Evolutionary conservation across 2,329 filamentous ascomycete genomes (phyloP).

Genomic region (Arthroderma sp.): DNA sequence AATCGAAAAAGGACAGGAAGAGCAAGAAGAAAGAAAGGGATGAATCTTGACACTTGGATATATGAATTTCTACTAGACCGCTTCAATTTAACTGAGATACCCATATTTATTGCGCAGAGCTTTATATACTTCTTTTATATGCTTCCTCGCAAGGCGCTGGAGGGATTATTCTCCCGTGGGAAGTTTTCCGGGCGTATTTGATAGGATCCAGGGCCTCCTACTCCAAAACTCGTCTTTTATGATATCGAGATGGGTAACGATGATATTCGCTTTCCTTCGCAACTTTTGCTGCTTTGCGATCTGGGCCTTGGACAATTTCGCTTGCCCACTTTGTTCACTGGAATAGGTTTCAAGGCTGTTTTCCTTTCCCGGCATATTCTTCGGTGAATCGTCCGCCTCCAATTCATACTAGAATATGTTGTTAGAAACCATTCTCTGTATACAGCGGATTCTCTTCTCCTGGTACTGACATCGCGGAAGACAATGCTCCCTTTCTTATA

Average conservation of each 20-base stretch:
- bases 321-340: conserved; percentile 20
- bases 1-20: conserved; percentile 24
- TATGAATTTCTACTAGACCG: too few species aligned
- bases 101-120: too few species aligned
- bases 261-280: conserved; percentile 64
- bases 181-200: conserved; percentile 57
- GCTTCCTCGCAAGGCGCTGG: too few species aligned
- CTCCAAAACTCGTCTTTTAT: conserved; percentile 95
- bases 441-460: too few species aligned
- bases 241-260: conserved; percentile 78
- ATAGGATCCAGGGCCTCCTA: conserved; percentile 68
- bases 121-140: too few species aligned
- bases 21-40: conserved; percentile 23
- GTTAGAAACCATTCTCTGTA: too few species aligned
- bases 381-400: conserved; percentile 32
- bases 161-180: conserved; percentile 22
- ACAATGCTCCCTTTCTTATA: conserved; percentile 88
- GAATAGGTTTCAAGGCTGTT: not conserved
- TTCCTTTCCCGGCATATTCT: conserved; percentile 14
- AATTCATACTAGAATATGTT: too few species aligned
- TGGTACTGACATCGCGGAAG: conserved; percentile 56
- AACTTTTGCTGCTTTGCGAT: conserved; percentile 70
- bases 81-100: too few species aligned
- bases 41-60: too few species aligned
- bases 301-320: conserved; percentile 61